Evolutionary conservation across 257 asterid species (phyloP).

Genomic region (Striga asiatica): DNA sequence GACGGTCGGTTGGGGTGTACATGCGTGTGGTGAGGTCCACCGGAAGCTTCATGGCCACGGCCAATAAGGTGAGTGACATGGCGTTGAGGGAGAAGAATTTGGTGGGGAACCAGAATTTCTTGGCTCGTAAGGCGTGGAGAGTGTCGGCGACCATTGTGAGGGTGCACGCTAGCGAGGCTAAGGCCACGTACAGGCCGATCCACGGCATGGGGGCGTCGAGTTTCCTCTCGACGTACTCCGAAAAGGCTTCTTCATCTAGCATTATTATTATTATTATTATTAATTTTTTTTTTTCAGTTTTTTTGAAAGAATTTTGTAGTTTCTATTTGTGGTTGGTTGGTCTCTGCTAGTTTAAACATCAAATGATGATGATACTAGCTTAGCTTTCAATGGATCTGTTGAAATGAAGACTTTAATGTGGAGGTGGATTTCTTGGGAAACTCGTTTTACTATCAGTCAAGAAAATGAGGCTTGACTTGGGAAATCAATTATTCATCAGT

Average conservation of each 20-base stretch:
- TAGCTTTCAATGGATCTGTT: no score
- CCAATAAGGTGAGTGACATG: slow-evolving; percentile 19
- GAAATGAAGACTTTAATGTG: no score
- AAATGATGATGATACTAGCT: no score
- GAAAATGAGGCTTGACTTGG: no score
- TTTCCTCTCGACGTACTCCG: slow-evolving; percentile 21
- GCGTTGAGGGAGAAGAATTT: slow-evolving; percentile 26
- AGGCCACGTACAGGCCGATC: slow-evolving; percentile 34
- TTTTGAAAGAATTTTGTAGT: background rate
- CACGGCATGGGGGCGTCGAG: slow-evolving; percentile 33
- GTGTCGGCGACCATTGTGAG: slow-evolving; percentile 29
- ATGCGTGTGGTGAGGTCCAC: slow-evolving; percentile 27
- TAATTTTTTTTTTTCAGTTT: background rate
- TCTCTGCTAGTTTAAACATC: no score
- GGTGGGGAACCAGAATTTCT: slow-evolving; percentile 26
- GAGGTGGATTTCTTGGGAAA: no score
- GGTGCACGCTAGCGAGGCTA: slow-evolving; percentile 27
- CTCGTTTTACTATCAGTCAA: no score
- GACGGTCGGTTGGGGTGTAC: slow-evolving; percentile 23
- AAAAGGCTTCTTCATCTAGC: background rate
- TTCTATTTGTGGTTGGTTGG: no score
- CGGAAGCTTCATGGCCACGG: slow-evolving; percentile 29
- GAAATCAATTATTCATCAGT: no score
- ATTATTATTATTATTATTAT: no score
- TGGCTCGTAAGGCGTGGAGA: slow-evolving; percentile 18